These are phyloP conservation scores for Epichloe festucae DNA, from an alignment of 2,329 filamentous ascomycete genomes.

Conservation along the genomic window DNA sequence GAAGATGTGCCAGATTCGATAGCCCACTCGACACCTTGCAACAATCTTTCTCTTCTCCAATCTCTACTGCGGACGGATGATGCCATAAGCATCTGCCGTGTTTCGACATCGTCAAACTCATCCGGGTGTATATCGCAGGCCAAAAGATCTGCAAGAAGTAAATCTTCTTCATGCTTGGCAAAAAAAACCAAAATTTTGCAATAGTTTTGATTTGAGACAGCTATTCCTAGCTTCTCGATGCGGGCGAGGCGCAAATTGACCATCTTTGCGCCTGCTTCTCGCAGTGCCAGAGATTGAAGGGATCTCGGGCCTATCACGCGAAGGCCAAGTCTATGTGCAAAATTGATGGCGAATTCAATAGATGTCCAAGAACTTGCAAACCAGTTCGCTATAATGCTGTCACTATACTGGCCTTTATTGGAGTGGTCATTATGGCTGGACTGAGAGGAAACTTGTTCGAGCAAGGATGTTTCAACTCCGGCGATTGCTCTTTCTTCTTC, in stretches of 20 bases:
- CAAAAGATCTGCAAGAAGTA: constrained; percentile 32
- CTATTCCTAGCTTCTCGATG: constrained; percentile 49
- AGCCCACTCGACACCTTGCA: constrained; percentile 28
- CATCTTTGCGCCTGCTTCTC: constrained; percentile 42
- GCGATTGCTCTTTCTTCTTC: constrained; percentile 21
- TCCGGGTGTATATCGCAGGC: constrained; percentile 41
- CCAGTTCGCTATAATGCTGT: constrained; percentile 60
- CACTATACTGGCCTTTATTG: constrained; percentile 14
- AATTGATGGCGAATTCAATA: constrained; percentile 56
- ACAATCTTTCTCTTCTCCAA: constrained; percentile 27
- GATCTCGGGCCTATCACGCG: constrained; percentile 61
- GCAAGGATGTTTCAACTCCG: neutral
- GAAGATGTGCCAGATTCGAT: constrained; percentile 10
- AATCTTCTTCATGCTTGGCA: constrained; percentile 40
- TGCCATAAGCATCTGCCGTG: constrained; percentile 26
- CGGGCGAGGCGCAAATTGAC: constrained; percentile 47
- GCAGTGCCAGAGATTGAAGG: constrained; percentile 61
- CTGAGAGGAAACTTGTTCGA: neutral
- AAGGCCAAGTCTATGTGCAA: constrained; percentile 58
- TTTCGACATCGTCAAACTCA: constrained; percentile 35
- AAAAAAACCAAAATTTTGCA: constrained; percentile 54
- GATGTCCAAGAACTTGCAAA: constrained; percentile 64
- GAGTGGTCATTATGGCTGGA: neutral
- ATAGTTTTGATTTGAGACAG: constrained; percentile 50
- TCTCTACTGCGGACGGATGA: constrained; percentile 20